phyloP scores from a whole-genome alignment of 495 filamentous ascomycete genomes.

The Tuber umbilicatum region DNA sequence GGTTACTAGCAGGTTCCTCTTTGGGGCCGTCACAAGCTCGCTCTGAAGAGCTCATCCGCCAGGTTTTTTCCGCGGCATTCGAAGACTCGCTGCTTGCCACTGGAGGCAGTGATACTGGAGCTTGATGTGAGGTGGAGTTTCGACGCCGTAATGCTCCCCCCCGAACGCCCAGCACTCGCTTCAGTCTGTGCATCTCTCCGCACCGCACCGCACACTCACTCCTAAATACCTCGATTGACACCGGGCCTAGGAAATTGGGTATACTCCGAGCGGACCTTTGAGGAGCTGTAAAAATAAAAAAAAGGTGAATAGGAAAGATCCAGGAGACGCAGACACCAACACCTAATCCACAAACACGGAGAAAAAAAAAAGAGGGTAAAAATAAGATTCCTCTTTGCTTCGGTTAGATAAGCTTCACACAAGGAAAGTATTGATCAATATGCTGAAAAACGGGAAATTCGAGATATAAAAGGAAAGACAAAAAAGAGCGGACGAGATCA shows the following conservation, averaged over 20 bases:
- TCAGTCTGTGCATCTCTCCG: slow-evolving; percentile 36
- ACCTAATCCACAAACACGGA: slow-evolving; percentile 4
- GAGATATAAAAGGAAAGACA: slow-evolving; percentile 25
- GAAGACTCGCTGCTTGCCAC: slow-evolving; percentile 29
- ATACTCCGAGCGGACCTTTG: neutral
- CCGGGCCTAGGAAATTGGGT: neutral
- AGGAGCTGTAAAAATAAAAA: neutral
- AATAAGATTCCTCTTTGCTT: neutral
- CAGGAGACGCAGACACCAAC: neutral
- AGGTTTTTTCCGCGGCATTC: slow-evolving; percentile 26
- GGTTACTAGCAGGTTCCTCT: neutral
- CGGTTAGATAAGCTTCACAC: neutral
- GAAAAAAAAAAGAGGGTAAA: neutral
- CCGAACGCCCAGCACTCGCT: slow-evolving; percentile 38
- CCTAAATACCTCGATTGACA: slow-evolving; percentile 11
- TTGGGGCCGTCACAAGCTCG: neutral
- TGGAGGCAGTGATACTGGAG: slow-evolving; percentile 22
- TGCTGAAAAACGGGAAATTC: slow-evolving; percentile 16
- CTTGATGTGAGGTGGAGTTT: slow-evolving; percentile 28
- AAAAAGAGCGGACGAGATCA: slow-evolving; percentile 31
- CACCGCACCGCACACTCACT: slow-evolving; percentile 19
- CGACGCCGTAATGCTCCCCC: slow-evolving; percentile 38
- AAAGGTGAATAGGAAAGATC: neutral
- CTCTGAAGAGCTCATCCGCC: neutral
- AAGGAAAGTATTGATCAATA: neutral